Base-by-base conservation (phyloP, 2,329 filamentous ascomycete genomes). In the Boeremia exigua region DNA sequence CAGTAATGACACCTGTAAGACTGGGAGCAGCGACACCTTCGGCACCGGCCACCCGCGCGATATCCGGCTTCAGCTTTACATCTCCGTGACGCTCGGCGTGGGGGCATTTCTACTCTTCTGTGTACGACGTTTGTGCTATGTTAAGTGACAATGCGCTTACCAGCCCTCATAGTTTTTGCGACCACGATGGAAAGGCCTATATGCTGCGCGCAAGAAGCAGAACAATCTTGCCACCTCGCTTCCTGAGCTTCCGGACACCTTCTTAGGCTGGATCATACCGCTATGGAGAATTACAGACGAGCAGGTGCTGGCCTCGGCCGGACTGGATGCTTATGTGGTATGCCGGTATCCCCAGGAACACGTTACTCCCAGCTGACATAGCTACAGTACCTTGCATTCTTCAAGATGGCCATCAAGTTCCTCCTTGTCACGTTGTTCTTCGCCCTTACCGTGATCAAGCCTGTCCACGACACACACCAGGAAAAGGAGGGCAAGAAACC, bases 321-420 rank as follows among this genome's bases (percentile, higher is more conserved):
- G 95, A 0, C 84, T 99, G 45, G 95, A 99, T 79, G 95, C 95
- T 46, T 99, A 91, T 78, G 95, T 97, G 62, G 89, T 91, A 78
- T 65, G 84, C 80, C 19, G 9, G 15, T 8, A 12, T 9, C 4
- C 7, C 12, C n/a, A 8, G 15, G 2, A 14, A 15, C 10, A 15
- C 9, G 14, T 17, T 11, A 12, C 8, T 3, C 15, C 5, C 7
- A 44, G 47, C 55, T 67, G 34, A 67, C 29, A 39, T 3, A 9
- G 15, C 50, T 68, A 12, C 38, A 86, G 84, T 97, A 99, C 72
- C 82, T 99, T 12, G 86, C 89, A 14, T 99, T 99, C 77, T 98
- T 97, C 82, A 96, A 93, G 74, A 95, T 98, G 86, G 89, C 94
- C 11, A 90, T 92, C 62, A 91, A 89, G 59, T 89, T 97, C 65